Base-by-base conservation (phyloP, 495 filamentous ascomycete genomes). In the Xylaria bambusicola region DNA sequence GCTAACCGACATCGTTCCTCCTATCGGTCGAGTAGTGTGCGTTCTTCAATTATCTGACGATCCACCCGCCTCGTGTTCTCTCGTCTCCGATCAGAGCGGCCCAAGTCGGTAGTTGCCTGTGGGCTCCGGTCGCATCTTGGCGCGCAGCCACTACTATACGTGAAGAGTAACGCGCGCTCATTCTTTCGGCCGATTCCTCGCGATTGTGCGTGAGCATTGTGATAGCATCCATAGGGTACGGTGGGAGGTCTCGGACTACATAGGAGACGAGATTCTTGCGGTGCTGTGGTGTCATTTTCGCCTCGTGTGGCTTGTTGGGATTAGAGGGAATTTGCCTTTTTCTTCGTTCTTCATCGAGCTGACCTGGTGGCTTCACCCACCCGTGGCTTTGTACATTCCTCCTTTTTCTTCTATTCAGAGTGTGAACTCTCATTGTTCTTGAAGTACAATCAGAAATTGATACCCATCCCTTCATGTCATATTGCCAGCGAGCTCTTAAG, bases 391-490 rank as follows among this genome's bases (percentile, higher is more conserved):
- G 74, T 77, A 77, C 73, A 77, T 77, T 62, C 66, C 63, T 67
- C 67, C 62, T 69, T 68, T 68, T 67, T 64, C 59, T 60, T 62
- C 66, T 63, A 62, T 67, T 52, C 57, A 67, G 69, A 64, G 63
- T 41, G 42, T 65, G 58, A 44, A 18, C 58, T 65, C 56, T 65
- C 68, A 62, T 76, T 75, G 70, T 70, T 80, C 71, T 68, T 71
- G 69, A 77, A 74, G 76, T 75, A 78, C 77, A 82, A 77, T 80
- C 80, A 82, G 74, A 84, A 60, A 82, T 84, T 84, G 79, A 82
- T 74, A 79, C 69, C 73, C 70, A 64, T 80, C 73, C 75, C 73
- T 26, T 33, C 29, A 33, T 33, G 29, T 67, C 68, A 69, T 69
- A 62, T 74, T 66, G 66, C 62, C 66, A 71, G 65, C 62, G 64